Evolutionary conservation across 306 rosid species (phyloP).

Genomic region (Psophocarpus tetragonolobus): DNA sequence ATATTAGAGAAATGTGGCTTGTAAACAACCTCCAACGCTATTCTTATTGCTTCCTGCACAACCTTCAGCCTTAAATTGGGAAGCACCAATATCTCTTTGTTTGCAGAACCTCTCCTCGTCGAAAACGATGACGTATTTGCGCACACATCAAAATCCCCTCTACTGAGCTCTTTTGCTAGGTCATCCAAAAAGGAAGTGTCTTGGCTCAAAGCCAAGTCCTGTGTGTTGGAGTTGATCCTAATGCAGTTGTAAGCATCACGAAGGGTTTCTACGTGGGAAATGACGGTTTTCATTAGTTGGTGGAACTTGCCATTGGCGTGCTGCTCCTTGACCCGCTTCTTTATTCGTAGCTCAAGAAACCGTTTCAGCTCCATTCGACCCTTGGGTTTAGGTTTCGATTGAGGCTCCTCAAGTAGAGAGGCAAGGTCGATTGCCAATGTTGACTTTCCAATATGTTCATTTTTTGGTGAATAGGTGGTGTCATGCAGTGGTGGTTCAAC

Average conservation of each 20-base stretch:
- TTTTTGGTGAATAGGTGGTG: constrained; percentile 28
- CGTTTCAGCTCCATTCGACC: constrained; percentile 68
- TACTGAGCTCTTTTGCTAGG: constrained; percentile 52
- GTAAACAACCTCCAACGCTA: constrained; percentile 77
- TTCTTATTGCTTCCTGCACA: constrained; percentile 82
- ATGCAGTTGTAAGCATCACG: constrained; percentile 69
- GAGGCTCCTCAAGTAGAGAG: constrained; percentile 54
- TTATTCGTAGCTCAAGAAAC: constrained; percentile 57
- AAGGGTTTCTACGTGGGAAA: constrained; percentile 73
- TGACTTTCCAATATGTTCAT: constrained; percentile 29
- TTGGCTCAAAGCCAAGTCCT: constrained; percentile 24
- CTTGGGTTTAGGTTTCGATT: constrained; percentile 11
- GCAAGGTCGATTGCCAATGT: constrained; percentile 69
- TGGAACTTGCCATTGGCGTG: constrained; percentile 62
- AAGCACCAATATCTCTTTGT: constrained; percentile 63
- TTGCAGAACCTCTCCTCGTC: constrained; percentile 46
- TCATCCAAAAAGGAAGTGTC: constrained; percentile 43
- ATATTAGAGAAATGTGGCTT: constrained; percentile 78
- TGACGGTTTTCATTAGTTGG: constrained; percentile 59
- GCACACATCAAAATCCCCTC: constrained; percentile 56
- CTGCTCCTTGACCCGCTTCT: constrained; percentile 77
- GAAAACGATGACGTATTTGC: constrained; percentile 62
- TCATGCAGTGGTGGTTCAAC: neutral
- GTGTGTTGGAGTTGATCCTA: constrained; percentile 59
- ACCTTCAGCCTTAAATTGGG: constrained; percentile 75